Base-by-base conservation (phyloP, 176 grass and related monocot genomes). In the Miscanthus lutarioriparius region DNA sequence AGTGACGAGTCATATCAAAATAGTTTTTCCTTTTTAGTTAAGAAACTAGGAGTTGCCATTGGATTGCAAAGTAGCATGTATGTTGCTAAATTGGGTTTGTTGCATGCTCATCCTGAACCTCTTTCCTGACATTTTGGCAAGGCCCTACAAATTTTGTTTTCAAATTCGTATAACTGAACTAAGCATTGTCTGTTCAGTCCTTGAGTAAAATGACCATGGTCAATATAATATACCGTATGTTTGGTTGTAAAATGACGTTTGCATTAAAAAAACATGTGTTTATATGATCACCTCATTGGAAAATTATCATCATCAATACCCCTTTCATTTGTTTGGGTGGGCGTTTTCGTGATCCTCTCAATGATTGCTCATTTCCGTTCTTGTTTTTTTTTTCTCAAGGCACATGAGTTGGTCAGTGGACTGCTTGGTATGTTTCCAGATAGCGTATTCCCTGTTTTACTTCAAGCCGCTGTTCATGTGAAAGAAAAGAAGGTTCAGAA, bases 401-500 rank as follows among this genome's bases (percentile, higher is more conserved):
- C 95, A 61, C 87, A 93, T 61, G 89, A 91, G 70, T 72, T 98
- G 64, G 85, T 95, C 7, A 84, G 82, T 54, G 87, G 82, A 73
- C 72, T 93, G 25, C 82, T 89, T 70, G 83, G 56, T 80, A 84
- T 93, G 72, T 91, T 93, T 61, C 92, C 63, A 54, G 80, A 98
- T 13, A 83, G 86, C 68, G 32, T 90, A 80, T 90, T 77, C 53
- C 89, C 92, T 67, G 76, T 91, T 83, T 79, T 98, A 32, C 92
- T 98, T 80, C 95, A 93, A 88, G 83, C 92, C 17, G 91, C 92
- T 37, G 85, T 90, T 61, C 84, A 91, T 74, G 91, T 95, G 47
- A 90, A 86, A 83, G 95, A 98, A 74, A 98, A 98, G 56, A 91
- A 95, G 63, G 69, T 95, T 1, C 84, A 88, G 64, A 98, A 92